Percentiles rank a stretch among this genome's conserved stretches.
Conservation (phyloP, 352 stramenopile genomes). For the Phytophthora parvispora region DNA sequence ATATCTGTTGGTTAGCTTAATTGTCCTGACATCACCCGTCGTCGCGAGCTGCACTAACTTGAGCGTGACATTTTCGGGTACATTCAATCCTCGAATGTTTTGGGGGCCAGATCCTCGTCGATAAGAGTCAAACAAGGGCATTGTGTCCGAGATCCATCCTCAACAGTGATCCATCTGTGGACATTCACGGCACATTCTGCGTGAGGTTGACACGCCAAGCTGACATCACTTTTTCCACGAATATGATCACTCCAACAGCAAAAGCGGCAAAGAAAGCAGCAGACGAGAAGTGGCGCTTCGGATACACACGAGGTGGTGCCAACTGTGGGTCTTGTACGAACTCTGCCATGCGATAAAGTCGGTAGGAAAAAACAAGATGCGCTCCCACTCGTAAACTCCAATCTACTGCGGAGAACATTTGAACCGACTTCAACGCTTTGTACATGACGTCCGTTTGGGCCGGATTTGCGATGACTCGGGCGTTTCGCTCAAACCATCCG, state of each 20-base stretch:
- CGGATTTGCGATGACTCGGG: constrained; percentile 32
- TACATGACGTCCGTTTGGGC: constrained; percentile 28
- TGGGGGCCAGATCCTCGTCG: constrained; percentile 13
- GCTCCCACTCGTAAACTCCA: constrained; percentile 10
- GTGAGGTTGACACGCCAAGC: constrained; percentile 5
- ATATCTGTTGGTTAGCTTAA: constrained; percentile 15
- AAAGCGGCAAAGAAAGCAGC: constrained; percentile 3
- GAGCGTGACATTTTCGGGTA: constrained; percentile 17
- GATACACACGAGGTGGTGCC: constrained; percentile 2
- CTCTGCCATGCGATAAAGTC: not conserved
- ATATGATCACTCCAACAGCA: constrained; percentile 4
- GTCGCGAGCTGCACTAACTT: constrained; percentile 11
- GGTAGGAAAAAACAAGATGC: constrained; percentile 8
- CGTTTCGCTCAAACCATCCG: constrained; percentile 35
- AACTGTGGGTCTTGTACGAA: constrained; percentile 7
- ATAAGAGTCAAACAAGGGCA: constrained; percentile 23
- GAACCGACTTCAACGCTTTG: constrained; percentile 35
- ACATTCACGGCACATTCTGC: constrained; percentile 19
- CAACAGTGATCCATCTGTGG: constrained; percentile 15
- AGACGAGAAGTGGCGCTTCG: constrained; percentile 9
- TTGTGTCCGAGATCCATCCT: constrained; percentile 6
- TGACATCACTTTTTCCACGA: constrained; percentile 18
- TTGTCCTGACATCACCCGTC: constrained; percentile 8
- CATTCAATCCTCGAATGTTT: constrained; percentile 9
- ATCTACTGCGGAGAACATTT: constrained; percentile 20